A percentile compares a stretch with the other conserved stretches of the same genome.
phyloP scores from a whole-genome alignment of 2,329 filamentous ascomycete genomes.

The Penicillium sp. region DNA sequence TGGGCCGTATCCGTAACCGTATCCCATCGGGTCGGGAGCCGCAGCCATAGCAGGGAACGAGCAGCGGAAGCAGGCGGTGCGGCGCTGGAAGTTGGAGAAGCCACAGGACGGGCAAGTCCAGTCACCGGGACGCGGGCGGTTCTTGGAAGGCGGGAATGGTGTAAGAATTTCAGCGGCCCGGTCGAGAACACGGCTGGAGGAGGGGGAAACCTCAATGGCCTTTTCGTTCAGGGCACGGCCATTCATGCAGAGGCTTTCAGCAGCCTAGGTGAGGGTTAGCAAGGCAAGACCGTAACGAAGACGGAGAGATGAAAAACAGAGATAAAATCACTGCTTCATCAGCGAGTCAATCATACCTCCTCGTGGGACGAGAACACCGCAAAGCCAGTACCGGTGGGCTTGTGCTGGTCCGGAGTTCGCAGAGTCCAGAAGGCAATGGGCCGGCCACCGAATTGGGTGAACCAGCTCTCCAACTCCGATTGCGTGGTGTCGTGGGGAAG shows the following conservation, averaged over 20 bases:
- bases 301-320: background rate
- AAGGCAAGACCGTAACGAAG: background rate
- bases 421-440: constrained; percentile 99
- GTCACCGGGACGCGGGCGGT: constrained; percentile 92
- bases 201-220: constrained; percentile 97
- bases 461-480: constrained; percentile 98
- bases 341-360: constrained; percentile 68
- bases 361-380: constrained; percentile 98
- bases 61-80: constrained; percentile 97
- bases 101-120: constrained; percentile 99
- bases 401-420: constrained; percentile 96
- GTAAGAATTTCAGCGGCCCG: constrained; percentile 94
- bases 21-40: constrained; percentile 74
- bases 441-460: constrained; percentile 95
- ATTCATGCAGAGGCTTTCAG: constrained; percentile 98
- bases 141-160: constrained; percentile 97
- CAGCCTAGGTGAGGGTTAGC: constrained; percentile 61
- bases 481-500: constrained; percentile 97
- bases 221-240: constrained; percentile 97
- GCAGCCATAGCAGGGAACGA: constrained; percentile 94
- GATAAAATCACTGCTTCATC: background rate
- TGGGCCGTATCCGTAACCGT: constrained; percentile 63
- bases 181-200: constrained; percentile 93
- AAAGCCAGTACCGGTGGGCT: constrained; percentile 98
- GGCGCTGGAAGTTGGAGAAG: constrained; percentile 98